These are phyloP conservation scores for Diaporthe sp. DNA, from an alignment of 2,329 filamentous ascomycete genomes.

Conservation along the genomic window DNA sequence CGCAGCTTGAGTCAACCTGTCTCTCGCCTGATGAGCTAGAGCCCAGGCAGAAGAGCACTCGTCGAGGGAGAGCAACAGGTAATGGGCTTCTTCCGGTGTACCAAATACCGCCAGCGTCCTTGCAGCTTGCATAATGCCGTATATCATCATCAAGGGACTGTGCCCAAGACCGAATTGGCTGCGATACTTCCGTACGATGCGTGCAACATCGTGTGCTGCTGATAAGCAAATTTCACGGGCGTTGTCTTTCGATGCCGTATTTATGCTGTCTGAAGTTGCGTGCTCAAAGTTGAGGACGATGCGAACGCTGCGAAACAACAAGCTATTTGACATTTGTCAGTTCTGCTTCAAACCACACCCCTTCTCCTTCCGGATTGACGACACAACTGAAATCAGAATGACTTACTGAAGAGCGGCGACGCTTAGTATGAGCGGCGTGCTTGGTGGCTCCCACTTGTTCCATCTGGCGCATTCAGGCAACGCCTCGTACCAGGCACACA, in stretches of 20 bases:
- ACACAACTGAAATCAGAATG: rapidly evolving
- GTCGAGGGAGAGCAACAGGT: constrained; percentile 10
- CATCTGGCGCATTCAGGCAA: constrained; percentile 37
- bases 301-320: constrained; percentile 40
- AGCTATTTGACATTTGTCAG: background rate
- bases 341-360: too few species aligned
- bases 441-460: constrained; percentile 38
- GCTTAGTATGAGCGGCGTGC: constrained; percentile 27
- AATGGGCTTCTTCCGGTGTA: constrained; percentile 1
- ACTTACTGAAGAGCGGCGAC: constrained; percentile 40
- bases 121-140: constrained; percentile 39
- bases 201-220: constrained; percentile 39
- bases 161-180: constrained; percentile 39
- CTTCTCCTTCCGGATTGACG: too few species aligned
- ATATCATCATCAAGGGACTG: constrained; percentile 40
- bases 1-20: background rate
- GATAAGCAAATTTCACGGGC: constrained; percentile 34
- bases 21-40: background rate
- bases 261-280: background rate
- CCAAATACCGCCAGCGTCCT: constrained; percentile 12
- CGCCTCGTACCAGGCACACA: constrained; percentile 37
- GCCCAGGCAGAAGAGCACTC: constrained; percentile 23
- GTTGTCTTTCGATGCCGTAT: background rate
- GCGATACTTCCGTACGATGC: constrained; percentile 38
- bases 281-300: constrained; percentile 41